Conservation (phyloP, 2,329 filamentous ascomycete genomes). For the Sporothrix dimorphospora region DNA sequence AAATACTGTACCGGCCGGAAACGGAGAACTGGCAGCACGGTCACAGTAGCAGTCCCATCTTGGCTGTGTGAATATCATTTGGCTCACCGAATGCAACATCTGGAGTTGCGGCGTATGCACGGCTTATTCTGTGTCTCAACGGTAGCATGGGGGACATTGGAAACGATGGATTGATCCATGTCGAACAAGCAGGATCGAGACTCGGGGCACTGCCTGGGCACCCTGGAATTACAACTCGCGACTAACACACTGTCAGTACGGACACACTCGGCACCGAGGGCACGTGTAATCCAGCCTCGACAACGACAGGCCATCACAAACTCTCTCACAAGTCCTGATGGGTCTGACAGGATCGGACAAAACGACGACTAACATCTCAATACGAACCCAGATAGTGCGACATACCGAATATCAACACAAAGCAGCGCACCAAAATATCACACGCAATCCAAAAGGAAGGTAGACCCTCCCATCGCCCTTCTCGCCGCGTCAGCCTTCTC, state of each 20-base stretch:
- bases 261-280: neutral
- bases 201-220: neutral
- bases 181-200: neutral
- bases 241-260: neutral
- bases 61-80: slow-evolving; percentile 1
- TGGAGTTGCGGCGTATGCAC: neutral
- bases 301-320: neutral
- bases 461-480: neutral
- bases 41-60: neutral
- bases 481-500: slow-evolving; percentile 11
- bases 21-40: neutral
- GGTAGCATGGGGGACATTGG: neutral
- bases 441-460: neutral
- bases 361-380: neutral
- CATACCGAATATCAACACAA: neutral
- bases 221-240: neutral
- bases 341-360: neutral
- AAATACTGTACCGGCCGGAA: neutral
- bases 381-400: neutral
- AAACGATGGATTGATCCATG: neutral
- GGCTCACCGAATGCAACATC: slow-evolving; percentile 14
- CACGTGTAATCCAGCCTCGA: slow-evolving; percentile 12
- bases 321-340: too few relatives aligned
- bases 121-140: neutral
- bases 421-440: neutral